A percentile compares a stretch with the other conserved stretches of the same genome.
phyloP scores from a whole-genome alignment of 2,329 filamentous ascomycete species.

The Claviceps digitariae region DNA sequence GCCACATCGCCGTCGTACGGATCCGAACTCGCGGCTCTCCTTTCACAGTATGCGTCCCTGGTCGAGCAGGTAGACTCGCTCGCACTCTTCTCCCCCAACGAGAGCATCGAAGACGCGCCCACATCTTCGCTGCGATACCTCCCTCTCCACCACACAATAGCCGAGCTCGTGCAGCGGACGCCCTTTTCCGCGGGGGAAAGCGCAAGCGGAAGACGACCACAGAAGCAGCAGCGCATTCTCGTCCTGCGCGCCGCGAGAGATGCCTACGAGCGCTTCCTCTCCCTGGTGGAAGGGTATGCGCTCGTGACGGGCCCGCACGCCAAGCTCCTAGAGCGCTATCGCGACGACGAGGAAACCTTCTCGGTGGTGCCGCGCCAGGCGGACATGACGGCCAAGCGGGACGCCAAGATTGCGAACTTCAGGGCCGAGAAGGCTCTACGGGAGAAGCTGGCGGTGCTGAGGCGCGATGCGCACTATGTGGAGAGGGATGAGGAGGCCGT shows the following conservation, averaged over 20 bases:
- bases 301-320: constrained; percentile 52
- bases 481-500: constrained; percentile 70
- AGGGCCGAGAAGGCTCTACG: constrained; percentile 76
- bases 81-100: constrained; percentile 82
- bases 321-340: constrained; percentile 59
- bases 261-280: constrained; percentile 67
- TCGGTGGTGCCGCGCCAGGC: constrained; percentile 47
- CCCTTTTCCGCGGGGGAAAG: constrained; percentile 26
- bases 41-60: constrained; percentile 62
- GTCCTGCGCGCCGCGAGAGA: constrained; percentile 51
- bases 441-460: constrained; percentile 55
- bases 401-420: constrained; percentile 77
- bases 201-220: constrained; percentile 15
- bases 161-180: constrained; percentile 62
- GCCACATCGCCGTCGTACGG: constrained; percentile 53
- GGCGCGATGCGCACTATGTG: constrained; percentile 35
- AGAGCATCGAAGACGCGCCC: constrained; percentile 72
- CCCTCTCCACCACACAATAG: constrained; percentile 61
- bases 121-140: constrained; percentile 81
- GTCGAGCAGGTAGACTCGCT: constrained; percentile 54
- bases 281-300: constrained; percentile 63
- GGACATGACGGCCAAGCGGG: constrained; percentile 54
- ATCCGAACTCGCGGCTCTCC: constrained; percentile 50
- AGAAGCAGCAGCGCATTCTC: constrained; percentile 39
- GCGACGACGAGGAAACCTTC: constrained; percentile 58